Base-by-base conservation (phyloP, 2,329 filamentous ascomycete genomes). In the Emericellopsis cladophorae region DNA sequence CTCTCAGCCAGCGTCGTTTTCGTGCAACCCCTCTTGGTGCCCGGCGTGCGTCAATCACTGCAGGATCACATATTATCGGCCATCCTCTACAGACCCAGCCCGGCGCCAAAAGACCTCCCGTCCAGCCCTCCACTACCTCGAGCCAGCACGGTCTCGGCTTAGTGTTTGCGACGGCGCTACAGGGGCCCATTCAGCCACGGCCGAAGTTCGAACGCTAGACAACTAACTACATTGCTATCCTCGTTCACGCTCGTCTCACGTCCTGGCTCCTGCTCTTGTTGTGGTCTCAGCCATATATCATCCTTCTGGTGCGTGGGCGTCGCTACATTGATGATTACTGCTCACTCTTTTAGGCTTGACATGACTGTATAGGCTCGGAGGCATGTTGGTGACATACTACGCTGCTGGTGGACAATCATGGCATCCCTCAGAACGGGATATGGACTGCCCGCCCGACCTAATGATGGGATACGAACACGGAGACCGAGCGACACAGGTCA, bases 401-500 rank as follows among this genome's bases (percentile, higher is more conserved):
- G 16, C 29, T 7, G 36, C 18, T 11, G 47, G 53, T 51, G 55
- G 55, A 53, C 51, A 44, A 62, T 43, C 46, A 69, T 69, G 66
- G 62, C 64, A 55, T 62, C 64, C 51, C 54, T 59, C 42, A 59
- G 57, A 51, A 54, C 54, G 45, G 59, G 58, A 42, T 61, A 59
- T 48, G 61, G 65, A 43, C 55, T 65, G 39, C 63, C 61, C 11
- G 50, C 58, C 43, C 58, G 62, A 44, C 59, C 64, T 47, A 54
- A 54, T 31, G 62, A 67, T 37, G 53, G 56, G 39, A 48, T 53
- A 47, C 51, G 57, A 42, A 48, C 53, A 9, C 52, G 53, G 42
- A 53, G 48, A 39, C 45, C 47, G 35, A 49, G 50, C 33, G 52
- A 58, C 29, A 33, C 36, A 18, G 31, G n/a, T 22, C 31, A 26